A percentile compares a stretch with the other conserved stretches of the same genome.
Conservation (phyloP, 139 green algal species). For the Prasinococcaceae sp. region DNA sequence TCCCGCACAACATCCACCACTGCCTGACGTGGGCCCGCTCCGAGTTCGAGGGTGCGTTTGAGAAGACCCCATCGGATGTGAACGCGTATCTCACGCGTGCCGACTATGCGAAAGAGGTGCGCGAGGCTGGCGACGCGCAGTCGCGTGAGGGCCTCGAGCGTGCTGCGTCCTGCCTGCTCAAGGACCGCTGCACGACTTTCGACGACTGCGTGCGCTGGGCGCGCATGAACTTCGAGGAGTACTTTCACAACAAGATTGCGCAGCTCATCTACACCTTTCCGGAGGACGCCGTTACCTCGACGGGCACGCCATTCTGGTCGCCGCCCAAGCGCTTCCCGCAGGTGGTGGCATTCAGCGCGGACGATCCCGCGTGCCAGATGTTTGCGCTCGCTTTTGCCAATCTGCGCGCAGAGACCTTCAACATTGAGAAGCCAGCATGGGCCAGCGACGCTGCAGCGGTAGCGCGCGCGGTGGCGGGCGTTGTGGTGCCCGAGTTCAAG, state of each 20-base stretch:
- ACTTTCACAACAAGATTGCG: constrained; percentile 74
- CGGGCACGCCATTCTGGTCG: constrained; percentile 84
- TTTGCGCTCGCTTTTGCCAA: constrained; percentile 68
- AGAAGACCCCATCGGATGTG: constrained; percentile 73
- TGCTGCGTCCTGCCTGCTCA: constrained; percentile 65
- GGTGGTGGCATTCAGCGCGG: constrained; percentile 54
- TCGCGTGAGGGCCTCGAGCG: constrained; percentile 67
- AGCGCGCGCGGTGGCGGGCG: constrained; percentile 27
- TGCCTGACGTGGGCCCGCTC: constrained; percentile 71
- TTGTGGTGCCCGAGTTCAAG: constrained; percentile 61
- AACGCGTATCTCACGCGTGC: constrained; percentile 76
- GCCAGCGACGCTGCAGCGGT: constrained; percentile 15
- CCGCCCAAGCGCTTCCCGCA: constrained; percentile 92
- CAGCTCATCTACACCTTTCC: constrained; percentile 93
- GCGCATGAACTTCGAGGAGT: constrained; percentile 34
- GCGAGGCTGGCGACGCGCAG: constrained; percentile 17
- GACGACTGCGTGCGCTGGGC: constrained; percentile 80
- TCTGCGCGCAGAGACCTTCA: constrained; percentile 72
- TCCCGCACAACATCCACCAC: constrained; percentile 98
- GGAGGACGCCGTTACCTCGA: constrained; percentile 80
- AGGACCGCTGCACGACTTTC: constrained; percentile 42
- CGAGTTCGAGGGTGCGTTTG: constrained; percentile 93
- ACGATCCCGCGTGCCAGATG: constrained; percentile 48
- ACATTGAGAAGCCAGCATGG: constrained; percentile 38
- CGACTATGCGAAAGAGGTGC: constrained; percentile 34